A percentile compares a stretch with the other conserved stretches of the same genome.
These are phyloP conservation scores for Staphylotrichum tortipilum DNA, from an alignment of 495 filamentous ascomycete genomes.

Conservation along the genomic window DNA sequence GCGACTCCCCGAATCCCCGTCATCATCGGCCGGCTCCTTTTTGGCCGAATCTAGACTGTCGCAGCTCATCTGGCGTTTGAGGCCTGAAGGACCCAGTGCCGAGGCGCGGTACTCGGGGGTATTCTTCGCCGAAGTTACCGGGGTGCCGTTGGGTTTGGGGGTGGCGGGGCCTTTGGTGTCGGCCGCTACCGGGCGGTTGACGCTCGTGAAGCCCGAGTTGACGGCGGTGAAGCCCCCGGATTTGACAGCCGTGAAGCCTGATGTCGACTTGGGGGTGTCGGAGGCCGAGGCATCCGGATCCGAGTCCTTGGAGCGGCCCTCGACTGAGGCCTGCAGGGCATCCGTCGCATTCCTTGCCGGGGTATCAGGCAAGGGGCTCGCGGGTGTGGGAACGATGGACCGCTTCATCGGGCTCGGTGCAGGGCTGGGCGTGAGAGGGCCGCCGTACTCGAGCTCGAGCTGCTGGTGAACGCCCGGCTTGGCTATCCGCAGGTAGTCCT, in stretches of 20 bases:
- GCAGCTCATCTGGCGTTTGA: conserved; percentile 79
- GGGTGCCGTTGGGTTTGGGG: conserved; percentile 41
- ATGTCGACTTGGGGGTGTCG: conserved; percentile 32
- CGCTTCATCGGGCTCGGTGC: conserved; percentile 78
- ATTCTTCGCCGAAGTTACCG: conserved; percentile 46
- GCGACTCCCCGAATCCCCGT: conserved; percentile 65
- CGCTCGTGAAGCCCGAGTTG: conserved; percentile 66
- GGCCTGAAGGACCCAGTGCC: conserved; percentile 39
- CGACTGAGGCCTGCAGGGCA: conserved; percentile 57
- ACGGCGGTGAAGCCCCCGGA: conserved; percentile 39
- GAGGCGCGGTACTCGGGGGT: conserved; percentile 52
- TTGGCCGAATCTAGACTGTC: conserved; percentile 54
- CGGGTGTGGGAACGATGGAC: conserved; percentile 59
- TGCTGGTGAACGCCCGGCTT: conserved; percentile 97
- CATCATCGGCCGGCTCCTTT: conserved; percentile 53
- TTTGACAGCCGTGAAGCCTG: conserved; percentile 73
- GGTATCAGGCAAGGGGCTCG: conserved; percentile 55
- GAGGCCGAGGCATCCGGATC: conserved; percentile 40
- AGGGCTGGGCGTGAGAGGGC: conserved; percentile 88
- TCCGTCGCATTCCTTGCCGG: conserved; percentile 62
- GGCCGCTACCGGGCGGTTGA: conserved; percentile 46
- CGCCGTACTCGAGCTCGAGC: conserved; percentile 86
- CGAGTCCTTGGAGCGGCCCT: conserved; percentile 38
- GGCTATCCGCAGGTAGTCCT: conserved; percentile 84
- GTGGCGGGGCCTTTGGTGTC: conserved; percentile 35